Base-by-base conservation (phyloP, 352 stramenopile genomes). In the Globisporangium solare region DNA sequence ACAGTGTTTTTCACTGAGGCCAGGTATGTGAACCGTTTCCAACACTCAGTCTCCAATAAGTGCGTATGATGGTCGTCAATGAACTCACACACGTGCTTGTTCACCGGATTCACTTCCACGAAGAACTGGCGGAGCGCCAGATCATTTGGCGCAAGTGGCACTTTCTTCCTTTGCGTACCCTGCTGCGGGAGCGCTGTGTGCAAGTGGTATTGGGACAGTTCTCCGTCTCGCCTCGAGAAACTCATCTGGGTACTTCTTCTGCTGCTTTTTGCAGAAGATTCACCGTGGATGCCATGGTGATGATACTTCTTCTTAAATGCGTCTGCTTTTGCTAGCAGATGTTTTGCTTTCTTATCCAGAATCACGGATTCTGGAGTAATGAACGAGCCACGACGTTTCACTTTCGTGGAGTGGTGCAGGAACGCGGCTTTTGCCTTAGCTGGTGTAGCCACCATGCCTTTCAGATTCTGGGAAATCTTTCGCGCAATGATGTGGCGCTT, bases 291-390 rank as follows among this genome's bases (percentile, higher is more conserved):
- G 41, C 37, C 7, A 24, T 63, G 63, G 21, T 68, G 51, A 1
- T 48, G 58, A 24, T 71, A 74, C 20, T 71, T 61, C 17, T 73
- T 71, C 6, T 57, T 40, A 2, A 74, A 79, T 18, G 63, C 67
- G 3, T 89, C 75, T 0, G 65, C 73, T 31, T 81, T 79, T 0
- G 65, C 58, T 10, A 84, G 60, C 6, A 89, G 46, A 43, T 88
- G 88, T 27, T 71, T 76, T 1, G 76, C 75, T 43, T 89, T 89
- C n/a, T 67, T 79, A 47, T 89, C 77, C 14, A 89, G 40, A n/a
- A 86, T 31, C 8, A 74, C 49, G 0, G 66, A 59, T 46, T 83
- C 73, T 2, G 76, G 70, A 0, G 68, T 71, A 4, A 75, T 21
- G 15, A 74, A 76, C 0, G 60, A 60, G 4, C 54, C 57, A 7